Percentiles rank a stretch among this genome's conserved stretches.
phyloP scores from a whole-genome alignment of 495 filamentous ascomycete species.

The Bathelium albidoporum region DNA sequence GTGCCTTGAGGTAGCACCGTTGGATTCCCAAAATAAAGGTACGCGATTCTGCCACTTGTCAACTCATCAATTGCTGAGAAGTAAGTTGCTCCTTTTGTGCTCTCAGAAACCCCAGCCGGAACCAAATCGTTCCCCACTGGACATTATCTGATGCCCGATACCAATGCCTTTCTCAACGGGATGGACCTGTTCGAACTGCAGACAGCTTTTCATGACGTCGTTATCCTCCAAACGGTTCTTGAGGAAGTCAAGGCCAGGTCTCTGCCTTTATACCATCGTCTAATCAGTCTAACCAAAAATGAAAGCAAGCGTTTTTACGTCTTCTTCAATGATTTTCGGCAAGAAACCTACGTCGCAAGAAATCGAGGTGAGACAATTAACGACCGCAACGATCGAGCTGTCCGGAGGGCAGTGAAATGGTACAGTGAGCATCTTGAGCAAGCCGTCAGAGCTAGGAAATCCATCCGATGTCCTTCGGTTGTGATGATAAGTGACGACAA shows the following conservation, averaged over 20 bases:
- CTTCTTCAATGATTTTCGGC: conserved; percentile 96
- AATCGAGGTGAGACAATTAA: conserved; percentile 79
- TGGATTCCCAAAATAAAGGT: conserved; percentile 70
- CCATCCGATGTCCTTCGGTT: conserved; percentile 57
- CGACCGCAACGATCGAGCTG: conserved; percentile 88
- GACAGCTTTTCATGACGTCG: conserved; percentile 85
- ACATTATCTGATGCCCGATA: conserved; percentile 93
- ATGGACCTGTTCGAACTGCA: conserved; percentile 95
- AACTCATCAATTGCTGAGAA: conserved; percentile 13
- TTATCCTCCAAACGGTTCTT: conserved; percentile 88
- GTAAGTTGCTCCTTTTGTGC: conserved; percentile 67
- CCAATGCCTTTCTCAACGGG: conserved; percentile 87
- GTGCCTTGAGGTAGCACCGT: conserved; percentile 61
- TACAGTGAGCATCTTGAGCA: conserved; percentile 69
- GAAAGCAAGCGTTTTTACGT: conserved; percentile 96
- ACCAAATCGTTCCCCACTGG: conserved; percentile 72
- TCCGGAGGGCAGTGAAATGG: conserved; percentile 79
- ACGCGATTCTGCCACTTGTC: conserved; percentile 17
- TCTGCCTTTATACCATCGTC: conserved; percentile 85
- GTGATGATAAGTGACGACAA: conserved; percentile 92
- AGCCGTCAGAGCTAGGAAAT: conserved; percentile 42
- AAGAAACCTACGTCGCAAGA: conserved; percentile 76
- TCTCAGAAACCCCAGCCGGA: conserved; percentile 76
- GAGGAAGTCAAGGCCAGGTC: conserved; percentile 93
- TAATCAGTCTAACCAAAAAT: conserved; percentile 79